phyloP scores from a whole-genome alignment of 495 filamentous ascomycete species.

The Aspergillus baeticus region DNA sequence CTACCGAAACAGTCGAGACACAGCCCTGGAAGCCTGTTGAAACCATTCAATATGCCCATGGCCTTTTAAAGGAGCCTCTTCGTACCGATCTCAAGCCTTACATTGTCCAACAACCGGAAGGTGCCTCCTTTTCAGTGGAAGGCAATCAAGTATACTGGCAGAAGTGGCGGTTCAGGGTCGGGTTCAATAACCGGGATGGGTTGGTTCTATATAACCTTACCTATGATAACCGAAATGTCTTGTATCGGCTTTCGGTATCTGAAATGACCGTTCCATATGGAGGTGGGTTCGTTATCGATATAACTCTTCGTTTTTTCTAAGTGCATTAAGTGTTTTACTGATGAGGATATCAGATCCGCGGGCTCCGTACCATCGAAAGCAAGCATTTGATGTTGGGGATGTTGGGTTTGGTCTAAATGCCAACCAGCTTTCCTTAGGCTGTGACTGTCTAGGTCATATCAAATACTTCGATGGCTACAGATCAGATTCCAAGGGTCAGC shows the following conservation, averaged over 20 bases:
- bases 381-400: conserved; percentile 71
- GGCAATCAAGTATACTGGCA: conserved; percentile 61
- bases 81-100: conserved; percentile 70
- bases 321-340: neutral
- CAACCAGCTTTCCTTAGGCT: conserved; percentile 66
- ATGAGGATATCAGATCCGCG: conserved; percentile 55
- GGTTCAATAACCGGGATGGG: conserved; percentile 65
- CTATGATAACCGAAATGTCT: conserved; percentile 65
- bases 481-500: conserved; percentile 54
- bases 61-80: conserved; percentile 35
- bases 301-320: too few relatives aligned
- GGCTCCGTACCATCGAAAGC: conserved; percentile 64
- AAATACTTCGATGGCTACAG: conserved; percentile 62
- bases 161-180: conserved; percentile 66
- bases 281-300: conserved; percentile 23
- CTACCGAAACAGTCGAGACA: conserved; percentile 27
- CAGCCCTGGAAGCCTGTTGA: conserved; percentile 52
- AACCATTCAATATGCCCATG: conserved; percentile 49
- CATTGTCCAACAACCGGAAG: conserved; percentile 74
- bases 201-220: conserved; percentile 62
- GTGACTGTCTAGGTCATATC: conserved; percentile 67
- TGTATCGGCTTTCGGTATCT: conserved; percentile 69
- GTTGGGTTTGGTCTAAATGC: conserved; percentile 63
- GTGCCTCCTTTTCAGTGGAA: conserved; percentile 61
- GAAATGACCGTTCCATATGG: conserved; percentile 71